Base-by-base conservation (phyloP, 2,329 filamentous ascomycete species). In the Sarocladium oryzae region DNA sequence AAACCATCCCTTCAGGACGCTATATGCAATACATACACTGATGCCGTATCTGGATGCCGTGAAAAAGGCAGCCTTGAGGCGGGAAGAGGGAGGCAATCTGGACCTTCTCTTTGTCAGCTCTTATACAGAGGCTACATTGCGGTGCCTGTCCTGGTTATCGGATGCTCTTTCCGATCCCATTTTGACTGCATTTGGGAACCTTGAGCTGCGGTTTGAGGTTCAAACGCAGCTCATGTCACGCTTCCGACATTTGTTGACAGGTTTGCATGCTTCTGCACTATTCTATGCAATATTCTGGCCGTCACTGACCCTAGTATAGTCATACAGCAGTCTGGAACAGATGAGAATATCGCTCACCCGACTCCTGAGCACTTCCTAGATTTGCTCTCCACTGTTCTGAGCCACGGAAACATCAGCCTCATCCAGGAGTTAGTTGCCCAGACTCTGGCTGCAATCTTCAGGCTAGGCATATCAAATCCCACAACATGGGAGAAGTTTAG, bases 21-120 rank as follows among this genome's bases (percentile, higher is more conserved):
- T 90, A 1, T 95, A 91, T 62, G 85, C 85, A 2, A 68, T 89
- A 1, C 77, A 85, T 60, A 80, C 84, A 1, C 71, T 95, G 35
- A 70, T 74, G 20, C 76, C 82, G 51, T 85, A 84, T 61, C 73
- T 89, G 35, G 69, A 73, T 13, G 16, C 43, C 9, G 43, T 48
- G 4, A 24, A 48, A 16, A 48, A 33, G 15, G 43, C 16, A 3
- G 26, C 28, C 10, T 33, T 26, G 5, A 32, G 26, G 33, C 43
- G 15, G 8, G 43, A 20, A 33, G n/a, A 26, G 6, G 40, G 24
- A n/a, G 20, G 11, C 16, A 3, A 20, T 21, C 6, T 20, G 16
- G 26, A 30, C 21, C 6, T 28, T 10, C 16, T 21, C 15, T 28
- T 28, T 11, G 21, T 28, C n/a, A 32, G n/a, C 7, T 9, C 43